Percentiles rank a stretch among this genome's conserved stretches.
phyloP scores from a whole-genome alignment of 2,329 filamentous ascomycete genomes.

The Colletotrichum australisinense region DNA sequence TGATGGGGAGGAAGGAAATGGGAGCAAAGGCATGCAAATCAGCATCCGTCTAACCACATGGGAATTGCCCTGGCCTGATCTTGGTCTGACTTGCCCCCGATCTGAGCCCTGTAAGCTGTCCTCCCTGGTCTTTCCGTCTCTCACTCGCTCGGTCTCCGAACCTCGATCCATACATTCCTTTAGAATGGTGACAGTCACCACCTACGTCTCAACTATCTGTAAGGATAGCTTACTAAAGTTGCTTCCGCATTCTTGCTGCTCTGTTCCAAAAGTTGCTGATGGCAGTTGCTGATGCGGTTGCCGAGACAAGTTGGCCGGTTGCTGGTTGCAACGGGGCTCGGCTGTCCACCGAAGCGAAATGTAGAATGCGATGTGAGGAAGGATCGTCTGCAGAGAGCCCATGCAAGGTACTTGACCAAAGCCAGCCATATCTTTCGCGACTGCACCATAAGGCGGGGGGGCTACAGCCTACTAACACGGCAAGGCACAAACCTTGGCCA shows the following conservation, averaged over 20 bases:
- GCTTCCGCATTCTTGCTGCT: neutral
- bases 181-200: too few species aligned
- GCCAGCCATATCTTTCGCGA: slow-evolving; percentile 12
- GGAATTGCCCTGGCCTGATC: slow-evolving; percentile 16
- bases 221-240: neutral
- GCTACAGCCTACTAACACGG: too few species aligned
- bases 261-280: neutral
- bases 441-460: slow-evolving; percentile 11
- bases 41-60: slow-evolving; percentile 5
- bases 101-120: neutral
- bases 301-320: slow-evolving; percentile 9
- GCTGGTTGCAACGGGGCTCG: slow-evolving; percentile 29
- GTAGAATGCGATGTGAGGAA: slow-evolving; percentile 17
- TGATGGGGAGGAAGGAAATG: neutral
- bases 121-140: neutral
- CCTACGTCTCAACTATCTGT: too few species aligned
- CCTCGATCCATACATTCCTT: slow-evolving; percentile 1
- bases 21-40: slow-evolving; percentile 16
- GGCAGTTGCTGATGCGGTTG: slow-evolving; percentile 9
- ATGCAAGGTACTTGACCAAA: slow-evolving; percentile 32
- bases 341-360: slow-evolving; percentile 28
- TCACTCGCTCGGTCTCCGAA: neutral
- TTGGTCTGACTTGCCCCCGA: neutral
- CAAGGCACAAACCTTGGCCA: neutral
- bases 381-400: slow-evolving; percentile 7